Conservation (phyloP, 108 stramenopile species). For the Cyclotella cryptica region DNA sequence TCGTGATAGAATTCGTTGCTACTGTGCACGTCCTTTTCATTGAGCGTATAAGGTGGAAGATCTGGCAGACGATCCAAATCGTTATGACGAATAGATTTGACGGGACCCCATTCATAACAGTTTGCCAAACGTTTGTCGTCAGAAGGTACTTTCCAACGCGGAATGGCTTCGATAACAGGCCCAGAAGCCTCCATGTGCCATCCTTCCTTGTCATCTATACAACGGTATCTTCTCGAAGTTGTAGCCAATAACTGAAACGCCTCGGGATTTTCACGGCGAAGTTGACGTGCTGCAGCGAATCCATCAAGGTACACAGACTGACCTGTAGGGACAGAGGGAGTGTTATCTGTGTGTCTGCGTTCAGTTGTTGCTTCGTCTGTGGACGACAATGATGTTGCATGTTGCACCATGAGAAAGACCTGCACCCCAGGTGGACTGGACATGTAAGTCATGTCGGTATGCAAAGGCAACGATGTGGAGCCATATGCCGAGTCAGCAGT, state of each 20-base stretch:
- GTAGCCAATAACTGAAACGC: constrained; percentile 63
- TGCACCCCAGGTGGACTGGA: constrained; percentile 85
- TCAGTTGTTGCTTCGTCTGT: background rate
- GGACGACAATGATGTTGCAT: constrained; percentile 54
- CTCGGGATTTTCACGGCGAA: constrained; percentile 57
- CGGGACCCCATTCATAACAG: constrained; percentile 58
- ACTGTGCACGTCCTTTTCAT: constrained; percentile 11
- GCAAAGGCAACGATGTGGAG: constrained; percentile 73
- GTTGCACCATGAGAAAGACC: constrained; percentile 86
- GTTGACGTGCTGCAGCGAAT: constrained; percentile 67
- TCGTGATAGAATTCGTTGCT: constrained; percentile 62
- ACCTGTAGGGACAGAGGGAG: constrained; percentile 39
- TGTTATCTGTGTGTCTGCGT: background rate
- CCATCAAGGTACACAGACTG: constrained; percentile 75
- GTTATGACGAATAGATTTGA: constrained; percentile 80
- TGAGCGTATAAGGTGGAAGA: constrained; percentile 60
- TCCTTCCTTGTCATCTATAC: constrained; percentile 68
- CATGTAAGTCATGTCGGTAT: constrained; percentile 88
- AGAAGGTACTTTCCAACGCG: constrained; percentile 8
- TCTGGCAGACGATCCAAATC: constrained; percentile 87
- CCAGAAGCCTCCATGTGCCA: constrained; percentile 84
- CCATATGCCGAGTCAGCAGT: constrained; percentile 88
- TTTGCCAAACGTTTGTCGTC: too few relatives aligned
- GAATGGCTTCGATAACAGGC: constrained; percentile 62
- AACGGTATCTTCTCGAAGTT: constrained; percentile 68